Conservation (phyloP, 2,329 filamentous ascomycete species). For the Metarhizium guizhouense region DNA sequence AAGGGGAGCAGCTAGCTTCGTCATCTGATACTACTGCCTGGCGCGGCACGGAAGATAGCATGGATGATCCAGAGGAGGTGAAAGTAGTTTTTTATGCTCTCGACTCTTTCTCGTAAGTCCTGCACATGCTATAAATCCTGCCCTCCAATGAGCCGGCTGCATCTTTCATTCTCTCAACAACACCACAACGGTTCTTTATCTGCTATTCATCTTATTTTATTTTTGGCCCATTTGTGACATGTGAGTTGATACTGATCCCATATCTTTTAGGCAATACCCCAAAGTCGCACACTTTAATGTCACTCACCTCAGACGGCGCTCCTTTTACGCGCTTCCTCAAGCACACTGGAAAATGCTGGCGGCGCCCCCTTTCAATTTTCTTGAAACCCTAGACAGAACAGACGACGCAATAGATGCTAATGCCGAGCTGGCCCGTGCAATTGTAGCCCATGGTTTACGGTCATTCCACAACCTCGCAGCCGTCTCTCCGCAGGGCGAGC, state of each 20-base stretch:
- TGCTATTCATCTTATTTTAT: background rate
- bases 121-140: background rate
- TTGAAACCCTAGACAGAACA: conserved; percentile 67
- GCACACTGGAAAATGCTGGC: conserved; percentile 78
- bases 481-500: conserved; percentile 28
- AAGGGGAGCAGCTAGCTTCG: background rate
- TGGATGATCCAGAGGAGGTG: conserved; percentile 71
- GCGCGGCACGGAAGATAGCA: conserved; percentile 54
- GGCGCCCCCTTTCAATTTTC: conserved; percentile 70
- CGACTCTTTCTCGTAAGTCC: conserved; percentile 78
- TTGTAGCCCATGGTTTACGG: conserved; percentile 59
- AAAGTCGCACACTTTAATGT: conserved; percentile 80
- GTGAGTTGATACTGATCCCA: conserved; percentile 3
- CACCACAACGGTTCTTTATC: background rate
- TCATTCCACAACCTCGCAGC: conserved; percentile 51
- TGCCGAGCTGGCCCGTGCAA: conserved; percentile 70
- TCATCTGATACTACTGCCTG: conserved; percentile 34
- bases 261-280: conserved; percentile 62
- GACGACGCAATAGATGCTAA: conserved; percentile 88
- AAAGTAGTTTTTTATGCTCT: conserved; percentile 72
- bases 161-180: background rate
- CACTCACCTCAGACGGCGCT: conserved; percentile 81
- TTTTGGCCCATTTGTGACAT: background rate
- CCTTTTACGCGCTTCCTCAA: conserved; percentile 84
- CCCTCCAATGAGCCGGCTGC: background rate